Evolutionary conservation across 768 basidiomycete genomes (phyloP).

Genomic region (Russula emetica): DNA sequence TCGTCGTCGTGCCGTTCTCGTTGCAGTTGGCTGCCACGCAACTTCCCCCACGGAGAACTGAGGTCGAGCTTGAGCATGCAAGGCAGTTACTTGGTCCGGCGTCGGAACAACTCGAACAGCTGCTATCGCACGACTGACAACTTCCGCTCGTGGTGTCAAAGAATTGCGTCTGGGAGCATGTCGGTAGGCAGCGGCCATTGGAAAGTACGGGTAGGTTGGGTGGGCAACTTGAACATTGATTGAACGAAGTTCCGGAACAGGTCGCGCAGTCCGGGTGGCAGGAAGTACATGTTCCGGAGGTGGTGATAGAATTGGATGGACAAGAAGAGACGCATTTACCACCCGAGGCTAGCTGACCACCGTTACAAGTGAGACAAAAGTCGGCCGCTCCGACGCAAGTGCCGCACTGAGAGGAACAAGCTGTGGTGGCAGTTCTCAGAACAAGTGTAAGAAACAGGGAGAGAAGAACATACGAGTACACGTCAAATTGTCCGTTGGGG

Average conservation of each 20-base stretch:
- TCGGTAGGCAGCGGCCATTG: constrained; percentile 72
- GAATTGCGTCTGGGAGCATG: constrained; percentile 67
- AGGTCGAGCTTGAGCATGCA: constrained; percentile 60
- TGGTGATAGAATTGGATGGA: constrained; percentile 64
- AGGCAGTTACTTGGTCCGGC: constrained; percentile 65
- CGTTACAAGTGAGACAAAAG: constrained; percentile 71
- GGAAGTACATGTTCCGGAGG: constrained; percentile 59
- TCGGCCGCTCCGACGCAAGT: constrained; percentile 64
- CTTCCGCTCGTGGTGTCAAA: constrained; percentile 60
- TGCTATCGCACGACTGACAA: constrained; percentile 69
- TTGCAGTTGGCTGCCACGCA: constrained; percentile 61
- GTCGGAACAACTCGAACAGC: constrained; percentile 75
- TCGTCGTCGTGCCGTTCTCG: constrained; percentile 43
- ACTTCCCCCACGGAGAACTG: constrained; percentile 59
- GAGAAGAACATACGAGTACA: constrained; percentile 59
- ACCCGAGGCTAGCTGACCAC: constrained; percentile 58
- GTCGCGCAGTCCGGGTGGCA: constrained; percentile 87
- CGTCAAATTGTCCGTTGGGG: constrained; percentile 64
- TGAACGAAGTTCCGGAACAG: constrained; percentile 74
- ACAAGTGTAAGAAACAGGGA: constrained; percentile 1
- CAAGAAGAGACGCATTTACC: constrained; percentile 77
- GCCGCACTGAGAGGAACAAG: constrained; percentile 69
- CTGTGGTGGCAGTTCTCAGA: constrained; percentile 33
- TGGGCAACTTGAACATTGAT: constrained; percentile 73
- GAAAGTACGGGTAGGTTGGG: constrained; percentile 64